phyloP scores from a whole-genome alignment of 148 eudicot species.

The Rhododendron kiyosumense region DNA sequence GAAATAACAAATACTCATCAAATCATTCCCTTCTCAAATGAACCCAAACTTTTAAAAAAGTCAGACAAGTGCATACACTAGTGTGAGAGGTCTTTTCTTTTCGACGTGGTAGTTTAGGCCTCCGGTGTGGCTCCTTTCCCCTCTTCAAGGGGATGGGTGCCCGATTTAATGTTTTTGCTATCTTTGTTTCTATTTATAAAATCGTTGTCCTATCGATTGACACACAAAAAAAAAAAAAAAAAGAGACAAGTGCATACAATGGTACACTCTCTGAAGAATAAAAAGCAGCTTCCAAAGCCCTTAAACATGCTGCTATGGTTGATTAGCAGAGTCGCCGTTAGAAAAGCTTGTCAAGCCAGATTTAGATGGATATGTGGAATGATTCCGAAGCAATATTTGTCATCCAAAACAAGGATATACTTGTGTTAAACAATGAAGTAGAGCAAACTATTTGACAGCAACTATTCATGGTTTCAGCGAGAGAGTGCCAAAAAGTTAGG shows the following conservation, averaged over 20 bases:
- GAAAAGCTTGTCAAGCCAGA: not conserved
- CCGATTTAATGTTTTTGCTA: too few species aligned
- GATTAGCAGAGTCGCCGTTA: not conserved
- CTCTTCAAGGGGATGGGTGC: too few species aligned
- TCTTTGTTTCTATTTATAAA: too few species aligned
- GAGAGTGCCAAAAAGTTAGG: not conserved
- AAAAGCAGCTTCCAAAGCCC: not conserved
- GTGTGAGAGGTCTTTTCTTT: too few species aligned
- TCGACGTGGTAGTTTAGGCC: too few species aligned
- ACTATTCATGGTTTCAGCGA: not conserved
- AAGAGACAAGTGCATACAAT: not conserved
- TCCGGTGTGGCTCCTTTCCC: too few species aligned
- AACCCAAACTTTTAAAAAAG: not conserved
- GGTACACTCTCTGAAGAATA: not conserved
- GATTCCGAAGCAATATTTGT: not conserved
- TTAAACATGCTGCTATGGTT: not conserved
- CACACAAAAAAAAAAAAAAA: too few species aligned
- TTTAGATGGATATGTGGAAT: not conserved
- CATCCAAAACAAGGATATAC: not conserved
- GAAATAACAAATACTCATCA: not conserved
- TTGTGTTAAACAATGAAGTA: not conserved
- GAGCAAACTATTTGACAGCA: not conserved
- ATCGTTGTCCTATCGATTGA: too few species aligned
- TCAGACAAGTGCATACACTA: not conserved
- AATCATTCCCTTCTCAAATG: not conserved